Evolutionary conservation across 140 eudicot species (phyloP).

Genomic region (Anethum foeniculum): DNA sequence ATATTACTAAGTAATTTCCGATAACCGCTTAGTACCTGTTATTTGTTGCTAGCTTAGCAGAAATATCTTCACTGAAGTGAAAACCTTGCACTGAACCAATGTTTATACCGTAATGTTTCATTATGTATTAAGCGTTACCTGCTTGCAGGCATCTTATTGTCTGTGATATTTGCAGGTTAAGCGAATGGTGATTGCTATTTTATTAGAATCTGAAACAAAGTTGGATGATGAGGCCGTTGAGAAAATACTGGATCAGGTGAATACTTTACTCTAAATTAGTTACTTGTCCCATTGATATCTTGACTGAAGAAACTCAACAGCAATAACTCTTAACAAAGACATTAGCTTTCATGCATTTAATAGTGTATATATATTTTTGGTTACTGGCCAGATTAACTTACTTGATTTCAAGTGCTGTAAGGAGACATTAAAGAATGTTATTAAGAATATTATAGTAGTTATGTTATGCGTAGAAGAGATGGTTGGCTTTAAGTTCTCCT

Average conservation of each 20-base stretch:
- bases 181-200: slow-evolving; percentile 90
- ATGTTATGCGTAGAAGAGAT: not conserved
- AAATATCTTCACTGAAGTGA: not conserved
- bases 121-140: not conserved
- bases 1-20: not conserved
- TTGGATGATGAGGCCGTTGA: slow-evolving; percentile 92
- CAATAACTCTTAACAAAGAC: not conserved
- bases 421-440: not conserved
- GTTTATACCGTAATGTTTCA: not conserved
- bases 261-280: not conserved
- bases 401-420: not conserved
- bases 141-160: slow-evolving; percentile 22
- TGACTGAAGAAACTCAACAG: not conserved
- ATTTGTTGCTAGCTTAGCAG: not conserved
- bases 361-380: not conserved
- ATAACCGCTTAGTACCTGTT: not conserved
- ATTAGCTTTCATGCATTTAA: not conserved
- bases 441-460: not conserved
- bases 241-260: slow-evolving; percentile 77
- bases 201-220: slow-evolving; percentile 89
- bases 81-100: not conserved
- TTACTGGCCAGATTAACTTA: not conserved
- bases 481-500: not conserved
- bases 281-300: not conserved
- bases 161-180: slow-evolving; percentile 54